Evolutionary conservation across 2,329 filamentous ascomycete genomes (phyloP).

Genomic region (Coniella lustricola): DNA sequence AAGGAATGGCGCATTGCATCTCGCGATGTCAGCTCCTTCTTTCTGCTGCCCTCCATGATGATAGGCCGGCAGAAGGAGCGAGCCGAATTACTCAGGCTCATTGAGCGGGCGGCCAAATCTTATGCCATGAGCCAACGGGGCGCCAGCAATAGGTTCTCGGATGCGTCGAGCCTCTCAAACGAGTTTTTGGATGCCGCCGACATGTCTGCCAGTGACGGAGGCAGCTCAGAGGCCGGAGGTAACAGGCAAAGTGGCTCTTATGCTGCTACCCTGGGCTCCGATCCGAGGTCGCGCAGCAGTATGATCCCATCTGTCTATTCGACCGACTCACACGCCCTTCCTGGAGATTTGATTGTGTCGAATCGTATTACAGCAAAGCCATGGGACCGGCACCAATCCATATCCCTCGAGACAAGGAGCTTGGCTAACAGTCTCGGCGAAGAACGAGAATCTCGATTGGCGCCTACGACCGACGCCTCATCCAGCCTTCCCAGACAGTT

Average conservation of each 20-base stretch:
- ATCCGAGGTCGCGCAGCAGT: slow-evolving; percentile 33
- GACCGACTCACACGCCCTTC: slow-evolving; percentile 29
- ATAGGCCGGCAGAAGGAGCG: slow-evolving; percentile 73
- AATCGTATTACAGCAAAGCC: slow-evolving; percentile 33
- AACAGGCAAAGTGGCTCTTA: slow-evolving; percentile 44
- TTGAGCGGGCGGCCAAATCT: slow-evolving; percentile 66
- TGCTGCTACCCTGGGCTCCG: slow-evolving; percentile 36
- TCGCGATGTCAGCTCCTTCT: slow-evolving; percentile 89
- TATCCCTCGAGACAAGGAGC: slow-evolving; percentile 42
- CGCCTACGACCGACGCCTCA: slow-evolving; percentile 36
- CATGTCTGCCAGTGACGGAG: slow-evolving; percentile 49
- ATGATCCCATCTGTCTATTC: slow-evolving; percentile 35
- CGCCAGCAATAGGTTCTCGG: slow-evolving; percentile 40
- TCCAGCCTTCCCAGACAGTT: slow-evolving; percentile 48
- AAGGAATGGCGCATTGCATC: slow-evolving; percentile 69
- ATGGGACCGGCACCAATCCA: slow-evolving; percentile 47
- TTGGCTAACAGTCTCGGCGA: slow-evolving; percentile 39
- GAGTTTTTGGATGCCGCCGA: slow-evolving; percentile 43
- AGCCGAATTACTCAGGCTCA: slow-evolving; percentile 61
- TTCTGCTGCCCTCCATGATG: slow-evolving; percentile 74
- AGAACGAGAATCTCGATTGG: slow-evolving; percentile 33
- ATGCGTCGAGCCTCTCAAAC: slow-evolving; percentile 46
- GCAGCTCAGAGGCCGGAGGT: slow-evolving; percentile 48
- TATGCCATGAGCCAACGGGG: slow-evolving; percentile 44
- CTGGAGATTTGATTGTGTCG: slow-evolving; percentile 35